Conservation (phyloP, 768 basidiomycete genomes). For the Trametes sanguinea region DNA sequence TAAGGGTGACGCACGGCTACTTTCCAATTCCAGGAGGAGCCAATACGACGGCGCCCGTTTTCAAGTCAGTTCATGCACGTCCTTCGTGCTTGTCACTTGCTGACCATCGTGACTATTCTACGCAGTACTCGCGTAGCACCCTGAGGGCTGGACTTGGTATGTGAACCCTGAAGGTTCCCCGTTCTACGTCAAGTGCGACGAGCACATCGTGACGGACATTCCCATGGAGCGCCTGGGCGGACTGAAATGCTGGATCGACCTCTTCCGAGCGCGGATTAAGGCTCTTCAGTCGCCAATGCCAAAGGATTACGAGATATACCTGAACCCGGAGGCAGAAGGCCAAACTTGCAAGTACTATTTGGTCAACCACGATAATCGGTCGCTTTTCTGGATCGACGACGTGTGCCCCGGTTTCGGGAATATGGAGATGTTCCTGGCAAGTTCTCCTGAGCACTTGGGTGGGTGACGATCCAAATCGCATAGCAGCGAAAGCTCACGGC, state of each 20-base stretch:
- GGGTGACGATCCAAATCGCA: not conserved
- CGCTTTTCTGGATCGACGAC: slow-evolving; percentile 29
- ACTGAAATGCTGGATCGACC: not conserved
- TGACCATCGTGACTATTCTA: too few species aligned
- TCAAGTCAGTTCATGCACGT: too few species aligned
- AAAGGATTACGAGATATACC: slow-evolving; percentile 17
- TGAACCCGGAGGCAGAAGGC: slow-evolving; percentile 6
- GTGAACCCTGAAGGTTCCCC: slow-evolving; percentile 27
- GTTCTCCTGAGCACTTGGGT: slow-evolving; percentile 17
- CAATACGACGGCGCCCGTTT: too few species aligned
- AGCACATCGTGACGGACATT: slow-evolving; percentile 17
- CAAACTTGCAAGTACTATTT: slow-evolving; percentile 26
- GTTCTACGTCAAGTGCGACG: slow-evolving; percentile 16
- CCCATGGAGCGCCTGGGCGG: not conserved
- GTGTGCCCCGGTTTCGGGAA: slow-evolving; percentile 3
- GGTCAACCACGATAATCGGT: slow-evolving; percentile 24
- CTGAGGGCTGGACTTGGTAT: slow-evolving; percentile 11
- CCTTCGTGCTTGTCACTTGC: not conserved
- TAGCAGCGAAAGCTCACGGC: not conserved
- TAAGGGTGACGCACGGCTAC: too few species aligned
- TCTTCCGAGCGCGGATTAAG: not conserved
- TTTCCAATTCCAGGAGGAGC: too few species aligned
- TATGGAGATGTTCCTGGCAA: not conserved
- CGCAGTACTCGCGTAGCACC: not conserved
- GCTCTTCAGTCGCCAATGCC: slow-evolving; percentile 3